A percentile compares a stretch with the other conserved stretches of the same genome.
Conservation (phyloP, 164 flowering plant genomes). For the Vitis rotundifolia region DNA sequence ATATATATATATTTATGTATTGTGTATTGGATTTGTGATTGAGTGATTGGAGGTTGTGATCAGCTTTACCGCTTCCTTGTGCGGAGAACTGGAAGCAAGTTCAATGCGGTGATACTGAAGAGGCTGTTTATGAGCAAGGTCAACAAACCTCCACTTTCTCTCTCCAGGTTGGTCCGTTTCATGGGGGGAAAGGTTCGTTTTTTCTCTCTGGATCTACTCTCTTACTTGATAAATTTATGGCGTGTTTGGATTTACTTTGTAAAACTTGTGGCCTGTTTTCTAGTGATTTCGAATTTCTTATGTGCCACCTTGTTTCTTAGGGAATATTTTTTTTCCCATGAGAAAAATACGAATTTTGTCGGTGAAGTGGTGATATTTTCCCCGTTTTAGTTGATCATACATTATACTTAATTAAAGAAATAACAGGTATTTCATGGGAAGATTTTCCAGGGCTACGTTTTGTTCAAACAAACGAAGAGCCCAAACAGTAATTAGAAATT, state of each 20-base stretch:
- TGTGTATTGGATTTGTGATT: constrained; percentile 4
- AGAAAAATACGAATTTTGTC: too few species aligned
- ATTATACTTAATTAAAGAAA: too few species aligned
- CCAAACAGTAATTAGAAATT: too few species aligned
- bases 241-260: neutral
- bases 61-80: constrained; percentile 55
- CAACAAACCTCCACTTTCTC: constrained; percentile 51
- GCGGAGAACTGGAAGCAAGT: constrained; percentile 52
- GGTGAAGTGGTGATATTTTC: too few species aligned
- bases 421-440: too few species aligned
- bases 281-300: too few species aligned
- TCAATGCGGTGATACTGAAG: constrained; percentile 54
- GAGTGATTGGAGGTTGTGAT: neutral
- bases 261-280: too few species aligned
- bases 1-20: neutral
- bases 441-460: too few species aligned
- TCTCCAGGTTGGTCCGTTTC: constrained; percentile 39
- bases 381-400: too few species aligned
- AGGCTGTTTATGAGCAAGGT: constrained; percentile 55
- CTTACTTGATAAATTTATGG: neutral
- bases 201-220: neutral
- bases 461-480: too few species aligned
- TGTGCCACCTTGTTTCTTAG: too few species aligned
- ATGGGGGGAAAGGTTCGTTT: constrained; percentile 41
- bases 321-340: too few species aligned